These are phyloP conservation scores for Pyrus bretschneideri DNA, from an alignment of 306 rosid genomes.

Conservation along the genomic window DNA sequence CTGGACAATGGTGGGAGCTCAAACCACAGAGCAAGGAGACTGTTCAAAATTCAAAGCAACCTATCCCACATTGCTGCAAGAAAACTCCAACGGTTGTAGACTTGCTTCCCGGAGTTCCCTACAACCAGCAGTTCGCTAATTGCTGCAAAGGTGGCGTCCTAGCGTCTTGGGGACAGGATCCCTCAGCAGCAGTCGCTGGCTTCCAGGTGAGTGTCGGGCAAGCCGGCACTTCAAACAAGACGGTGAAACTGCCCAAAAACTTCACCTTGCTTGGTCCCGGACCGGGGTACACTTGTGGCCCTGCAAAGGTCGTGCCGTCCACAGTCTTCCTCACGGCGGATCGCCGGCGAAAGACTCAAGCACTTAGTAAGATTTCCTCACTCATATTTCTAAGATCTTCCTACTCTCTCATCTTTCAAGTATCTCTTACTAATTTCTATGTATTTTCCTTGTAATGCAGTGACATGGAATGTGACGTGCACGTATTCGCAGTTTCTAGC, in stretches of 20 bases:
- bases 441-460: constrained; percentile 33
- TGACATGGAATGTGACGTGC: constrained; percentile 96
- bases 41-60: constrained; percentile 62
- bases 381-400: neutral
- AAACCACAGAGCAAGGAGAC: constrained; percentile 78
- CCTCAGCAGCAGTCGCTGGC: constrained; percentile 52
- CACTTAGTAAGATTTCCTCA: constrained; percentile 40
- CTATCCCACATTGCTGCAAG: constrained; percentile 69
- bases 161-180: constrained; percentile 71
- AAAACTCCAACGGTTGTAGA: constrained; percentile 62
- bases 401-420: neutral
- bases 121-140: constrained; percentile 54
- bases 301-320: constrained; percentile 54
- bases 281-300: constrained; percentile 77
- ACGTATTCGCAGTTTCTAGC: constrained; percentile 91
- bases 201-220: constrained; percentile 76
- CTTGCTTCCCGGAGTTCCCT: constrained; percentile 73
- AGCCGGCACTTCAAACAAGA: constrained; percentile 70
- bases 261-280: constrained; percentile 70
- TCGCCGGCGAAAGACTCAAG: constrained; percentile 54
- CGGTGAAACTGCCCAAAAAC: constrained; percentile 63
- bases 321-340: constrained; percentile 49
- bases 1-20: constrained; percentile 66
- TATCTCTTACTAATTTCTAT: neutral
- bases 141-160: constrained; percentile 78